phyloP scores from a whole-genome alignment of 225 moss, liverwort and hornwort genomes.

The Bryum argenteum region DNA sequence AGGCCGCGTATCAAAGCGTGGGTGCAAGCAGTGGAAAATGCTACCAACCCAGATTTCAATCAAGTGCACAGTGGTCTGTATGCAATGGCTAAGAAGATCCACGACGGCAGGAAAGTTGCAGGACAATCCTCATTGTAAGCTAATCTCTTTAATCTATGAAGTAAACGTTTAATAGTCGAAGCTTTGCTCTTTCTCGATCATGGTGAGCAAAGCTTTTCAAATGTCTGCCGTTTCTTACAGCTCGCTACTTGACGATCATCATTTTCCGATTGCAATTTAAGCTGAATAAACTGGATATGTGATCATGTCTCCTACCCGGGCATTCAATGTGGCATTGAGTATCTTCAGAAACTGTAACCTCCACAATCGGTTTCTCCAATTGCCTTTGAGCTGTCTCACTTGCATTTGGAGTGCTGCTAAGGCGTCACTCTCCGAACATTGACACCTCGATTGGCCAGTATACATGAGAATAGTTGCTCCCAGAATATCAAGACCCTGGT shows the following conservation, averaged over 20 bases:
- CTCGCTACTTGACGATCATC: slow-evolving; percentile 16
- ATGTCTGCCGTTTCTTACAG: slow-evolving; percentile 23
- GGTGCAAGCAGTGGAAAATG: slow-evolving; percentile 45
- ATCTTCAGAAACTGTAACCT: slow-evolving; percentile 51
- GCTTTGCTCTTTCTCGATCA: slow-evolving; percentile 30
- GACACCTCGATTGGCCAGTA: slow-evolving; percentile 42
- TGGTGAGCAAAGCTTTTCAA: slow-evolving; percentile 38
- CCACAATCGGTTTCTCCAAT: slow-evolving; percentile 16
- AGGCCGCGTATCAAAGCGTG: slow-evolving; percentile 37
- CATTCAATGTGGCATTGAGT: slow-evolving; percentile 58
- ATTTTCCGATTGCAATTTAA: slow-evolving; percentile 1
- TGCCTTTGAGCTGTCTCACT: slow-evolving; percentile 37
- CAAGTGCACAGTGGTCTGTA: slow-evolving; percentile 43
- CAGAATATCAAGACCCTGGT: no score
- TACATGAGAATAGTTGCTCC: not conserved
- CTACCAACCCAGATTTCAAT: slow-evolving; percentile 44
- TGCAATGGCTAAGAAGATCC: slow-evolving; percentile 30
- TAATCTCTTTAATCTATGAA: not conserved
- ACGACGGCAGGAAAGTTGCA: slow-evolving; percentile 20
- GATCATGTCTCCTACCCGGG: slow-evolving; percentile 51
- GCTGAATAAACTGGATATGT: not conserved
- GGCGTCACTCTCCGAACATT: slow-evolving; percentile 36
- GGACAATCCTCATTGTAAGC: slow-evolving; percentile 5
- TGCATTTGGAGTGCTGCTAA: slow-evolving; percentile 37
- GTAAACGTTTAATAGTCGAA: not conserved